Evolutionary conservation across 257 asterid genomes (phyloP), one percentile per base, ranked within the genome.

Genomic region (Solanum habrochaites): DNA sequence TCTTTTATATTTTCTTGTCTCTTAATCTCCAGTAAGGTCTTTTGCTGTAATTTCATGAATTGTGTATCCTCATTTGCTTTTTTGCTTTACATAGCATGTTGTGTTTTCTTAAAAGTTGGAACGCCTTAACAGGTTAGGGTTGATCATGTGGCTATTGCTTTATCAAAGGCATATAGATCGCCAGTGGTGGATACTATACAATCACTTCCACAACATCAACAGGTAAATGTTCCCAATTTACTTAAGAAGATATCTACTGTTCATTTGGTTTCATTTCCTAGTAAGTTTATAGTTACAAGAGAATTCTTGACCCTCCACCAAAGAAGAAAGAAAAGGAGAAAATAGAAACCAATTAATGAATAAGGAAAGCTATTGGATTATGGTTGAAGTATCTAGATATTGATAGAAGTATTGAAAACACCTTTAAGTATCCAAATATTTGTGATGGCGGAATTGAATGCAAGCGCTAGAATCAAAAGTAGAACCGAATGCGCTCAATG

Each of bases 161-260:
- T 96, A 85, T 96, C 98, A 49, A 97, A 93, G 90, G 94, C 98
- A 21, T 95, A 90, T 84, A 93, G 89, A 90, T 95, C 99, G 6
- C 98, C 99, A 20, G 92, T 93, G 32, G 95, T 96, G 25, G 98
- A 95, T 89, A 96, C 95, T 10, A 93, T 97, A 91, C 95, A 92
- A 83, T 91, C 98, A 80, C 98, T 97, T 88, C 99, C 99, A 37
- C 99, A 94, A 90, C 99, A 96, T 95, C 99, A 97, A 90, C 99
- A 97, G 98, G 99, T 97, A 89, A 81, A 81, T 35, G 18, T 18
- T 27, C 29, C 6, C 4, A 39, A 49, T 7, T 49, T 27, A 27
- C 43, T 27, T 72, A 47, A 47, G 42, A 78, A 45, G 67, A 29
- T 80, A 49, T 49, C 84, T 80, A 29, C 32, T 27, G 84, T 27